These are phyloP conservation scores for Ceratonia siliqua DNA, from an alignment of 306 rosid species.

Conservation along the genomic window DNA sequence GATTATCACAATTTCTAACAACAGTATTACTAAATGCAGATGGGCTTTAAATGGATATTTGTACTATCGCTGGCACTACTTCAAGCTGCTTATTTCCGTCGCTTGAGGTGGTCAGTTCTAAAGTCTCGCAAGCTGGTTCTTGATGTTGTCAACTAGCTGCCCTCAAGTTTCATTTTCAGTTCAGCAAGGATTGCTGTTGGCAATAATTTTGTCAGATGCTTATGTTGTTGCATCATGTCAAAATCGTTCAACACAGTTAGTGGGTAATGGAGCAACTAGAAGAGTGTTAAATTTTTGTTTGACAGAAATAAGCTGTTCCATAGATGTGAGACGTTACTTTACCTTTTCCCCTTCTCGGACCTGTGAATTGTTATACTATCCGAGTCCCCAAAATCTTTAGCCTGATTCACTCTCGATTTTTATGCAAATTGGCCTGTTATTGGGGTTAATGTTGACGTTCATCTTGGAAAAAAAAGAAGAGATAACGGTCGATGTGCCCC, in stretches of 20 bases:
- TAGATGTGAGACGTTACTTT: background rate
- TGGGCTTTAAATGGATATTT: slow-evolving; percentile 99
- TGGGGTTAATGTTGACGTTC: background rate
- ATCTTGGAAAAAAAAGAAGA: background rate
- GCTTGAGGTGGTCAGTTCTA: slow-evolving; percentile 85
- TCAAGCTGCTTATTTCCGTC: slow-evolving; percentile 93
- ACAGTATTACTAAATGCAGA: slow-evolving; percentile 49
- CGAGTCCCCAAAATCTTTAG: background rate
- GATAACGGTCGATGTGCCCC: background rate
- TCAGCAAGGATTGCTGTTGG: slow-evolving; percentile 44
- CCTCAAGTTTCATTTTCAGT: slow-evolving; percentile 38
- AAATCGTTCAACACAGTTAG: slow-evolving; percentile 42
- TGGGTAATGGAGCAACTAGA: slow-evolving; percentile 54
- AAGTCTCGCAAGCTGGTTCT: slow-evolving; percentile 99
- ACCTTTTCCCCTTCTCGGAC: background rate
- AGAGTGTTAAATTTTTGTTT: slow-evolving; percentile 48
- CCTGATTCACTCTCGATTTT: background rate
- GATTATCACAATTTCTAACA: background rate
- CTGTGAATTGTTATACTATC: background rate
- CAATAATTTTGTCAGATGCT: slow-evolving; percentile 58
- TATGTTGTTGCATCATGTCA: slow-evolving; percentile 46
- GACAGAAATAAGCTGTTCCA: slow-evolving; percentile 57
- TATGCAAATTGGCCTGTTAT: background rate
- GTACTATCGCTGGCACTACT: slow-evolving; percentile 88
- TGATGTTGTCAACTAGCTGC: slow-evolving; percentile 85